phyloP scores from a whole-genome alignment of 2,329 filamentous ascomycete genomes.

The Aschersonia sp. region DNA sequence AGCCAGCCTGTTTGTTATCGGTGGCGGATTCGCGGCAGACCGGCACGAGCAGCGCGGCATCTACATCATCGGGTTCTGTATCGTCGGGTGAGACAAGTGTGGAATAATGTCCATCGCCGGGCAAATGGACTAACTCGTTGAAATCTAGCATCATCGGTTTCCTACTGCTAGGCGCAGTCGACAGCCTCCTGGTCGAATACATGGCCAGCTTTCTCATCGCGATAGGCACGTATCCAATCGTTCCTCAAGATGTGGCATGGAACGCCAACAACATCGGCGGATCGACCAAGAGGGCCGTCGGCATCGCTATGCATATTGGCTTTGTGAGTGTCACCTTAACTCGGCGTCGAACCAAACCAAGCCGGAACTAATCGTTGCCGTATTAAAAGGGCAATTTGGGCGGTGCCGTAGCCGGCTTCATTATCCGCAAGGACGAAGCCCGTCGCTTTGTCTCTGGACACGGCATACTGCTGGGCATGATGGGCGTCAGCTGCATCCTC shows the following conservation, averaged over 20 bases:
- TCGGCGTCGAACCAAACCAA: too few species aligned
- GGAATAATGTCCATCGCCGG: background rate
- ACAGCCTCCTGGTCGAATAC: constrained; percentile 28
- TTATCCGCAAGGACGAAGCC: constrained; percentile 24
- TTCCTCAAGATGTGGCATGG: constrained; percentile 42
- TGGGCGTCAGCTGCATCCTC: constrained; percentile 35
- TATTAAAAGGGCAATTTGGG: constrained; percentile 20
- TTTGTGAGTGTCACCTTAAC: constrained; percentile 12
- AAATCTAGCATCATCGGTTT: constrained; percentile 16
- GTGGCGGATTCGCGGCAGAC: constrained; percentile 28
- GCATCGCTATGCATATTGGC: constrained; percentile 41
- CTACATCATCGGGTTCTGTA: constrained; percentile 22
- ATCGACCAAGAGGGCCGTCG: constrained; percentile 37
- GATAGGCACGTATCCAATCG: constrained; percentile 32
- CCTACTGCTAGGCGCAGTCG: constrained; percentile 14
- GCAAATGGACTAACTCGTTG: background rate
- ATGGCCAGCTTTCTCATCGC: constrained; percentile 29
- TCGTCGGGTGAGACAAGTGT: constrained; percentile 15
- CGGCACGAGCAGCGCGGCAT: constrained; percentile 19
- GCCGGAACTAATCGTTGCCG: background rate
- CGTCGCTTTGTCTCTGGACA: constrained; percentile 45
- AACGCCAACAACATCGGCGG: constrained; percentile 45
- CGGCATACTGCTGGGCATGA: constrained; percentile 39
- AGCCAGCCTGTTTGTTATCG: constrained; percentile 20
- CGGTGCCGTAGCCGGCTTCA: constrained; percentile 19